phyloP scores from a whole-genome alignment of 352 stramenopile species.

The Nothophytophthora sp. region DNA sequence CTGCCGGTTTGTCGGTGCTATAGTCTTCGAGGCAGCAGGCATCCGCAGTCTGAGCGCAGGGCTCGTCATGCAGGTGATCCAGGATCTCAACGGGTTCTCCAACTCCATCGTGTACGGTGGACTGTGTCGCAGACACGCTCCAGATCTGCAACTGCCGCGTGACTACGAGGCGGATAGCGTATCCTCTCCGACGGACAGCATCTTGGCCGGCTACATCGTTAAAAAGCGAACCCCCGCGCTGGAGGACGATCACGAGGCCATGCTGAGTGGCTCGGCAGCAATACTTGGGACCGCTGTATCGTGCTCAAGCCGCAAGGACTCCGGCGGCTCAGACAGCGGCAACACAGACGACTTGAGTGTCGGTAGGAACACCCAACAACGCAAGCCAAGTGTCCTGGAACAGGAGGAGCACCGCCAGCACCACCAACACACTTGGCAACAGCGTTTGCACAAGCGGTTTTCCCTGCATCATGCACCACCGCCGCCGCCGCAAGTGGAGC shows the following conservation, averaged over 20 bases:
- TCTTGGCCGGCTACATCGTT: constrained; percentile 12
- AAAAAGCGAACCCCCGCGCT: constrained; percentile 26
- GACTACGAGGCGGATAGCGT: constrained; percentile 42
- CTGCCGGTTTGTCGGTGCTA: not conserved
- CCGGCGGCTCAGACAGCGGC: constrained; percentile 24
- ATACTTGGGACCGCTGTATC: constrained; percentile 16
- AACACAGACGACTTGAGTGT: constrained; percentile 10
- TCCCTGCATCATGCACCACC: constrained; percentile 18
- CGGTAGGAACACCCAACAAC: constrained; percentile 5
- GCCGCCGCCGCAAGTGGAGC: constrained; percentile 11
- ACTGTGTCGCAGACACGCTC: constrained; percentile 37
- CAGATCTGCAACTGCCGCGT: constrained; percentile 16
- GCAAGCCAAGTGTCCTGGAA: constrained; percentile 6
- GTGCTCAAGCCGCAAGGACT: constrained; percentile 23
- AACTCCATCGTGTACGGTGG: constrained; percentile 77
- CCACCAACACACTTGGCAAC: constrained; percentile 26
- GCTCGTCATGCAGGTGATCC: constrained; percentile 55
- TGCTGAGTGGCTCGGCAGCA: constrained; percentile 3
- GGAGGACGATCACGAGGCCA: constrained; percentile 26
- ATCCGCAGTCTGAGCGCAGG: constrained; percentile 41
- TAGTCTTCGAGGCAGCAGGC: constrained; percentile 42
- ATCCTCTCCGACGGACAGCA: constrained; percentile 47
- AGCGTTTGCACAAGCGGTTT: constrained; percentile 36
- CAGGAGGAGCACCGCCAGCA: constrained; percentile 16
- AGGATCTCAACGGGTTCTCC: constrained; percentile 71